These are phyloP conservation scores for Neostapfia colusana DNA, from an alignment of 176 grass and related monocot genomes.

Conservation along the genomic window DNA sequence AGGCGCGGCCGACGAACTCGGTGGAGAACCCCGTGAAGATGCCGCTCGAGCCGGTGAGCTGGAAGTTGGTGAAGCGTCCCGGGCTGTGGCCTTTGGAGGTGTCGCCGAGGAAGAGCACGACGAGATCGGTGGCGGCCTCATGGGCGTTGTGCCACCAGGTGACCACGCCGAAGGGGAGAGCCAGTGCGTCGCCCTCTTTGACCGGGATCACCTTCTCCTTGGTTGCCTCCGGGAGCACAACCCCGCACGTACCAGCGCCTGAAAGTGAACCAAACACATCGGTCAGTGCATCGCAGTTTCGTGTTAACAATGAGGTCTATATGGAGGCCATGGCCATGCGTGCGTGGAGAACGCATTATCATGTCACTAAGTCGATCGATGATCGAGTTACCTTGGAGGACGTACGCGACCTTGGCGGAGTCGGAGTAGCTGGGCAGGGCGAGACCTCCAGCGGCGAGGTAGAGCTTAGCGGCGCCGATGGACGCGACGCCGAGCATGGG, in stretches of 20 bases:
- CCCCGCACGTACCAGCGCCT: slow-evolving; percentile 44
- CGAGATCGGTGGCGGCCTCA: slow-evolving; percentile 27
- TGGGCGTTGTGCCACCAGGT: slow-evolving; percentile 75
- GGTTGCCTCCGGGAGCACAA: slow-evolving; percentile 52
- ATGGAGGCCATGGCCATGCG: not conserved
- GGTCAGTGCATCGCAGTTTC: no score
- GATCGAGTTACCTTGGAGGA: slow-evolving; percentile 49
- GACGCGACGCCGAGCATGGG: slow-evolving; percentile 66
- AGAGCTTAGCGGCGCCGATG: slow-evolving; percentile 79
- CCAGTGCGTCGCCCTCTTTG: slow-evolving; percentile 63
- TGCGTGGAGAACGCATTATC: not conserved
- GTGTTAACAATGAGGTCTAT: not conserved
- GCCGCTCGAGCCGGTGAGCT: slow-evolving; percentile 56
- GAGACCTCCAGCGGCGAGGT: slow-evolving; percentile 48
- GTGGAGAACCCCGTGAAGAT: slow-evolving; percentile 74
- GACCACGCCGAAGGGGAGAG: slow-evolving; percentile 66
- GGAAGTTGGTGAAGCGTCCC: slow-evolving; percentile 66
- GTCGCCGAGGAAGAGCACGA: slow-evolving; percentile 75
- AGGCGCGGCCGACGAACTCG: slow-evolving; percentile 69
- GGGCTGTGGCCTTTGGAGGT: slow-evolving; percentile 62
- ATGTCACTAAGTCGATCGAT: not conserved
- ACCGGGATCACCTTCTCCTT: slow-evolving; percentile 72
- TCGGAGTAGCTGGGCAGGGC: slow-evolving; percentile 74
- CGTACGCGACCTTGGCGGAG: slow-evolving; percentile 77
- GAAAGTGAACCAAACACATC: no score